phyloP scores from a whole-genome alignment of 768 basidiomycete genomes.

The Hypsizygus marmoreus region DNA sequence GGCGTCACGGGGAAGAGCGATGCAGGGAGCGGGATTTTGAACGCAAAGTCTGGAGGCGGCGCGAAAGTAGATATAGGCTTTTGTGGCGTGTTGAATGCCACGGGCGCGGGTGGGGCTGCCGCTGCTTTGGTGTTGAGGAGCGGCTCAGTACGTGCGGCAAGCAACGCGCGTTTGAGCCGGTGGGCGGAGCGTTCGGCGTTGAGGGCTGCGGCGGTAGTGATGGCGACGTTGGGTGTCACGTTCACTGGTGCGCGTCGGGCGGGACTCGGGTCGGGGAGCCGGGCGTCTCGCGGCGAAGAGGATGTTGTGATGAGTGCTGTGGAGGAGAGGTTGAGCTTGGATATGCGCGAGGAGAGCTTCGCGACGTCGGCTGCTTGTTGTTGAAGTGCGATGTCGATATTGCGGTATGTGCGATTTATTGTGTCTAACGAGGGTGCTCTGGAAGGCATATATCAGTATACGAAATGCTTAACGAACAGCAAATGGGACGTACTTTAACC shows the following conservation, averaged over 20 bases:
- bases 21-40: slow-evolving; percentile 22
- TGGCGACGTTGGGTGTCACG: slow-evolving; percentile 67
- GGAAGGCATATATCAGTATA: slow-evolving; percentile 3
- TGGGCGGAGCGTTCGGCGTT: slow-evolving; percentile 78
- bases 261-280: slow-evolving; percentile 34
- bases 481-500: slow-evolving; percentile 61
- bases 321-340: slow-evolving; percentile 43
- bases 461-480: background rate
- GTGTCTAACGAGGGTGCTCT: slow-evolving; percentile 87
- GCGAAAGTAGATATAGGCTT: slow-evolving; percentile 19
- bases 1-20: slow-evolving; percentile 27
- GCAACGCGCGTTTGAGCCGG: slow-evolving; percentile 66
- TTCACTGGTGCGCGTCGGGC: slow-evolving; percentile 37
- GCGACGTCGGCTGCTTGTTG: slow-evolving; percentile 61
- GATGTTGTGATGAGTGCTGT: background rate
- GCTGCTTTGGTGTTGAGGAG: slow-evolving; percentile 62
- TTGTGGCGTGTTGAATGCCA: slow-evolving; percentile 40
- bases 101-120: slow-evolving; percentile 33
- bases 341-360: slow-evolving; percentile 51
- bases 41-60: slow-evolving; percentile 16
- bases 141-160: slow-evolving; percentile 62
- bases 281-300: slow-evolving; percentile 46
- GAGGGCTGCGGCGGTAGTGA: slow-evolving; percentile 77
- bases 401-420: slow-evolving; percentile 80
- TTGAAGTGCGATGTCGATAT: slow-evolving; percentile 74